Percentiles rank a stretch among this genome's conserved stretches.
Evolutionary conservation across 1,284 basidiomycete genomes (phyloP).

Genomic region (Ceraceosorus bombacis): DNA sequence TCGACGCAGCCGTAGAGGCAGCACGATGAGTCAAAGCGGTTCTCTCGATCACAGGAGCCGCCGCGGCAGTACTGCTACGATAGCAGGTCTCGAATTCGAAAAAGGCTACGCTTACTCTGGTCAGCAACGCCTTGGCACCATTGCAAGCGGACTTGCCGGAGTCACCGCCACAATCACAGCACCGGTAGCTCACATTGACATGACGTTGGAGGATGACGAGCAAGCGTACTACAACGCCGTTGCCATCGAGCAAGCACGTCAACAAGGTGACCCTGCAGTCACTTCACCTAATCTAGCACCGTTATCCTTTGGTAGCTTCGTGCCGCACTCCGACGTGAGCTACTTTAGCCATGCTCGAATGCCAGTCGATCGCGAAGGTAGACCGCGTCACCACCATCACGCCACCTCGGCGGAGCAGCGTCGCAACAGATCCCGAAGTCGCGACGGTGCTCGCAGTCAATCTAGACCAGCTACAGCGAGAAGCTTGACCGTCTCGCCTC

Average conservation of each 20-base stretch:
- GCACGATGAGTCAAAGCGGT: neutral
- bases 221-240: slow-evolving; percentile 21
- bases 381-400: neutral
- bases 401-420: no score
- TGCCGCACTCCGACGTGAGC: slow-evolving; percentile 7
- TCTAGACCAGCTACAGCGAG: no score
- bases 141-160: slow-evolving; percentile 25
- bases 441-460: no score
- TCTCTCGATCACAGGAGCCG: neutral
- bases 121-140: slow-evolving; percentile 15
- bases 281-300: slow-evolving; percentile 4
- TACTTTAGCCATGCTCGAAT: neutral
- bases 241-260: slow-evolving; percentile 31
- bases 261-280: slow-evolving; percentile 31
- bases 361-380: no score
- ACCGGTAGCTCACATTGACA: slow-evolving; percentile 12
- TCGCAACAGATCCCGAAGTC: no score
- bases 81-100: slow-evolving; percentile 15
- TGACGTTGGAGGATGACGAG: slow-evolving; percentile 18
- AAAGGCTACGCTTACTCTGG: slow-evolving; percentile 10
- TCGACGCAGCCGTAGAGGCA: neutral
- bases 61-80: slow-evolving; percentile 6
- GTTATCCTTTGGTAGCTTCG: neutral
- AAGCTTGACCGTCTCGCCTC: no score
- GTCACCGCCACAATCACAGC: slow-evolving; percentile 26